Base-by-base conservation (phyloP, 139 green algal species). In the Auxenochlorella protothecoides region DNA sequence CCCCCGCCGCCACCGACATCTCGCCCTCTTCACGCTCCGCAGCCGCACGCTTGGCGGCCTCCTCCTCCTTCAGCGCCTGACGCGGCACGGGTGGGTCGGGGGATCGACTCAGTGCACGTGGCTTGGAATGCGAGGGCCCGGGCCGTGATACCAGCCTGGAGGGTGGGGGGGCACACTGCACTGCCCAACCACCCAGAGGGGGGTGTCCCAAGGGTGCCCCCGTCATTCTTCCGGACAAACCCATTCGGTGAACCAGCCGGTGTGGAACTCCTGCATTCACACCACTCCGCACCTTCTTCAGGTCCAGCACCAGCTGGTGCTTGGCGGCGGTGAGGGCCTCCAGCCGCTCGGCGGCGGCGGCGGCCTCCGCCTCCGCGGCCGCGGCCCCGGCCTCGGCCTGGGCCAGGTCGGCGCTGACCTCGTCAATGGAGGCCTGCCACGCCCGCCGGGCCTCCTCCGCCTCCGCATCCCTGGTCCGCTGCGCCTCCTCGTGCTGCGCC, bases 1-100 rank as follows among this genome's bases (percentile, higher is more conserved):
- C 8, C 15, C 16, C 16, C 0, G 70, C 54, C 4, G 54, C 56
- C 5, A 62, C 66, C 5, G 55, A 59, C 54, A 74, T 63, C 63
- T 74, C 70, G 11, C 70, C 70, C 16, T 74, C 70, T 44, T 44
- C 27, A 1, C 27, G 27, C 70, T 74, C 70, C 63, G 66, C 66
- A 0, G 70, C 70, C 15, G 70, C 70, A 44, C 54, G 53, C 70
- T 74, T 74, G 44, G 69, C 70, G 4, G 70, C 63, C 16, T 67
- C 52, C 63, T 74, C 70, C 63, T 69, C 62, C 9, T 69, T 63
- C 54, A 74, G 63, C 11, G 63, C 70, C 54, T 72, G 68, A 15
- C 3, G 54, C 5, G 9, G 53, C 11, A 15, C 51, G 8, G 54
- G 15, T 11, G 4, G 2, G 10, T 5, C 2, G 7, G 54, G 3